These are phyloP conservation scores for Pseudogymnoascus destructans DNA, from an alignment of 2,329 filamentous ascomycete genomes.

Conservation along the genomic window DNA sequence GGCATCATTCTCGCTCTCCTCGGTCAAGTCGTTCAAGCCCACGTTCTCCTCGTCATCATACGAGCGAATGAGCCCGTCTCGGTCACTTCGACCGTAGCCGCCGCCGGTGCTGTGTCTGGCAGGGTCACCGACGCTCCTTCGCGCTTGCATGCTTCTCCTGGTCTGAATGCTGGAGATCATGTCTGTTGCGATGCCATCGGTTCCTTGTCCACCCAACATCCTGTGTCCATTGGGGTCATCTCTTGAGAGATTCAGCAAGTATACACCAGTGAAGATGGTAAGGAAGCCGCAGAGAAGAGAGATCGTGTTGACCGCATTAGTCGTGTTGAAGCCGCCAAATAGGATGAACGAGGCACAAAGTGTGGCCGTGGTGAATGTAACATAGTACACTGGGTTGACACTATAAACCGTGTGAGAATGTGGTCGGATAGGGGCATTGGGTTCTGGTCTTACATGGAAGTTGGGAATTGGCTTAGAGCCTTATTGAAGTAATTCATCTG, in stretches of 20 bases:
- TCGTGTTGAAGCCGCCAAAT: conserved; percentile 92
- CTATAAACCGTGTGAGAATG: conserved; percentile 28
- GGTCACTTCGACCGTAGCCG: conserved; percentile 48
- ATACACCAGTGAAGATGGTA: conserved; percentile 88
- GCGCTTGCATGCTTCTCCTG: conserved; percentile 80
- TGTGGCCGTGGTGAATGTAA: conserved; percentile 91
- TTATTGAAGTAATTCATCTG: conserved; percentile 99
- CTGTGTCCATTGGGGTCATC: conserved; percentile 72
- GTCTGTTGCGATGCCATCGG: conserved; percentile 79
- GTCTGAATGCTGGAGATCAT: conserved; percentile 82
- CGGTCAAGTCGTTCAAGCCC: conserved; percentile 64
- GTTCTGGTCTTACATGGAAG: conserved; percentile 65
- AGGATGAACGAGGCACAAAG: conserved; percentile 91
- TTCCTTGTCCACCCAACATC: conserved; percentile 45
- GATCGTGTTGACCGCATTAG: conserved; percentile 79
- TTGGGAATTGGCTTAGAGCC: conserved; percentile 88
- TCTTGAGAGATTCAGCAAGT: conserved; percentile 89
- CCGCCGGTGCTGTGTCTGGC: conserved; percentile 48
- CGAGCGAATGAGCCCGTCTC: conserved; percentile 71
- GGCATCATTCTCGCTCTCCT: conserved; percentile 57
- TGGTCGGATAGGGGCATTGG: neutral
- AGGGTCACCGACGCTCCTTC: conserved; percentile 51
- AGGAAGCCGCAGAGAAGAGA: conserved; percentile 88
- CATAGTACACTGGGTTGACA: conserved; percentile 76
- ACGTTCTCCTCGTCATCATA: conserved; percentile 74